These are phyloP conservation scores for Iris pallida DNA, from an alignment of 116 monocot species.

Conservation along the genomic window DNA sequence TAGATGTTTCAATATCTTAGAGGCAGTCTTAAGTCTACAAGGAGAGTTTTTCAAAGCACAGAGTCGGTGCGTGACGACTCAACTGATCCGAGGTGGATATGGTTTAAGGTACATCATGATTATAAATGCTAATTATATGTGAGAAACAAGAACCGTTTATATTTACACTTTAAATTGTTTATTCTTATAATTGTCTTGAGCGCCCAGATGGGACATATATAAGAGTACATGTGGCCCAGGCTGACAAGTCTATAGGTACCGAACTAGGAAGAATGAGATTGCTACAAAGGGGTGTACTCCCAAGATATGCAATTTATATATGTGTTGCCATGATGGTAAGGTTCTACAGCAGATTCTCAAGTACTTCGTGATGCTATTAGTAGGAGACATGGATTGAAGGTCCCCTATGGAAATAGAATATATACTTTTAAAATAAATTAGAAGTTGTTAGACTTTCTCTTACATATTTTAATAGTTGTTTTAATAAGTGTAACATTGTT, in stretches of 20 bases:
- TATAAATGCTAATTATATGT: no score
- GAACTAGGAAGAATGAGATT: conserved; percentile 8
- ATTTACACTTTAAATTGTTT: no score
- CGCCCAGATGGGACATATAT: conserved; percentile 10
- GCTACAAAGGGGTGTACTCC: background rate
- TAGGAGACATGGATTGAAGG: conserved; percentile 3
- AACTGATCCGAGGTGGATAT: background rate
- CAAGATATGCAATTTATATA: conserved; percentile 11
- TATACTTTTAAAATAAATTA: background rate
- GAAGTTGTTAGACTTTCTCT: background rate
- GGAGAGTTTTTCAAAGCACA: background rate
- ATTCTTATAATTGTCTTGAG: conserved; percentile 5
- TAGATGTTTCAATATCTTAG: background rate
- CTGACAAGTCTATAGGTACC: background rate
- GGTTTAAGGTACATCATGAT: background rate
- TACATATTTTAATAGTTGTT: background rate
- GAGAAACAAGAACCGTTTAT: no score
- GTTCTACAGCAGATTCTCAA: background rate
- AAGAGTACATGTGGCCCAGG: background rate
- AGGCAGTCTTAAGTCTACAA: background rate
- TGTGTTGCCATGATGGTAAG: conserved; percentile 1
- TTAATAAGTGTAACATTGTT: background rate
- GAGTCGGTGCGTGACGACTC: background rate
- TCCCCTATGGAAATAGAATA: background rate
- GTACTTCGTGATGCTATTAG: conserved; percentile 7